Conservation (phyloP, 1,139 yeast genomes). For the Yamadazyma diospyri region DNA sequence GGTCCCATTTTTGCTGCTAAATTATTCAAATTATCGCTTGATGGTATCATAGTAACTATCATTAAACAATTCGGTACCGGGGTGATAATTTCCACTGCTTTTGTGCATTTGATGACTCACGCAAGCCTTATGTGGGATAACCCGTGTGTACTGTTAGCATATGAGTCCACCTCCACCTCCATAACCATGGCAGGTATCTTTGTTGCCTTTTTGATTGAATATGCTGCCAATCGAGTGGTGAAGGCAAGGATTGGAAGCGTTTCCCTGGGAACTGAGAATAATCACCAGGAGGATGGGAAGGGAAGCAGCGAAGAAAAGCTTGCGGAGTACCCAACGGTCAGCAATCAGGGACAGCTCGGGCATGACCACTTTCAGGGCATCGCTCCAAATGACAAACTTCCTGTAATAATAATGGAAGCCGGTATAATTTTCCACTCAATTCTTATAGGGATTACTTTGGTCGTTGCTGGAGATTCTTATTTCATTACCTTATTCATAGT, state of each 20-base stretch:
- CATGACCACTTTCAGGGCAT: background rate
- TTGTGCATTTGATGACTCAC: constrained; percentile 22
- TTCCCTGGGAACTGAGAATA: no score
- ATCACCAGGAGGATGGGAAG: constrained; percentile 4
- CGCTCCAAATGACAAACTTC: constrained; percentile 12
- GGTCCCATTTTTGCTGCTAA: constrained; percentile 20
- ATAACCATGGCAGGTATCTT: constrained; percentile 33
- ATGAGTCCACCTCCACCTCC: constrained; percentile 30
- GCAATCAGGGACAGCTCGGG: no score
- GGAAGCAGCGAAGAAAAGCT: constrained; percentile 6
- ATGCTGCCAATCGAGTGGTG: constrained; percentile 12
- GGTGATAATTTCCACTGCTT: constrained; percentile 24
- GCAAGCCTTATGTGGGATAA: constrained; percentile 23
- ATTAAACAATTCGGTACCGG: constrained; percentile 29
- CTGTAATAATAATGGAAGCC: constrained; percentile 19
- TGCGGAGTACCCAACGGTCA: no score
- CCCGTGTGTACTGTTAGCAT: constrained; percentile 17
- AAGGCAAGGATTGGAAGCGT: no score
- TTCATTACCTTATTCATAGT: constrained; percentile 33
- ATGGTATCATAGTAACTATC: constrained; percentile 16
- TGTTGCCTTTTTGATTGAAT: constrained; percentile 28
- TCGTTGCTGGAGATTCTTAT: constrained; percentile 25
- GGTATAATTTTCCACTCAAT: constrained; percentile 28
- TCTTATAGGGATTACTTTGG: constrained; percentile 22
- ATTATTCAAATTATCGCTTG: constrained; percentile 20